Percentiles rank a stretch among this genome's conserved stretches.
These are phyloP conservation scores for Selaginella tamariscina DNA, from an alignment of 75 land plant genomes.

Conservation along the genomic window DNA sequence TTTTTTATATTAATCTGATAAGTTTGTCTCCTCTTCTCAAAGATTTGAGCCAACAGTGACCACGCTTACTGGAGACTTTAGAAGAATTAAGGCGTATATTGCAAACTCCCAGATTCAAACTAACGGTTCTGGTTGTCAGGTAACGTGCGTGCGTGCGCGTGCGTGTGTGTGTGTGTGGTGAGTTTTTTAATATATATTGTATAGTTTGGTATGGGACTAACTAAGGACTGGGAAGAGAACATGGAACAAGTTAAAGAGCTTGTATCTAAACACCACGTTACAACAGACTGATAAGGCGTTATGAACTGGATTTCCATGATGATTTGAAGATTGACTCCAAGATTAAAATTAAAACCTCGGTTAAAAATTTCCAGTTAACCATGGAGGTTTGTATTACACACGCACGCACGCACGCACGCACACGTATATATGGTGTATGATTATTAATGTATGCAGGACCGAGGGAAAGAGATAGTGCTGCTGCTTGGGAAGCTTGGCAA, in stretches of 20 bases:
- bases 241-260: slow-evolving; percentile 37
- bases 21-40: neutral
- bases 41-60: slow-evolving; percentile 65
- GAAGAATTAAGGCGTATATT: slow-evolving; percentile 51
- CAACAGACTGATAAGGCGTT: slow-evolving; percentile 42
- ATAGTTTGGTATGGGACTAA: slow-evolving; percentile 27
- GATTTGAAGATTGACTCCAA: slow-evolving; percentile 34
- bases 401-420: too few species aligned
- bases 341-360: slow-evolving; percentile 57
- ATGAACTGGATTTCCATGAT: slow-evolving; percentile 68
- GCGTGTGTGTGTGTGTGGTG: neutral
- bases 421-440: neutral
- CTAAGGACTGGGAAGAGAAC: slow-evolving; percentile 50
- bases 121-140: slow-evolving; percentile 36
- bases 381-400: slow-evolving; percentile 57
- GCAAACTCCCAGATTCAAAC: slow-evolving; percentile 54
- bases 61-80: slow-evolving; percentile 54
- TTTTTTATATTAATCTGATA: slow-evolving; percentile 1
- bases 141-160: slow-evolving; percentile 1
- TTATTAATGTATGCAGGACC: slow-evolving; percentile 30
- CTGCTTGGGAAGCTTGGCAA: slow-evolving; percentile 60
- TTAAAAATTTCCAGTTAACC: slow-evolving; percentile 68
- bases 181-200: neutral
- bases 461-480: slow-evolving; percentile 52
- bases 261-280: slow-evolving; percentile 46